Percentiles rank a stretch among this genome's conserved stretches.
These are phyloP conservation scores for Psilocybe sp. DNA, from an alignment of 768 basidiomycete species.

Conservation along the genomic window DNA sequence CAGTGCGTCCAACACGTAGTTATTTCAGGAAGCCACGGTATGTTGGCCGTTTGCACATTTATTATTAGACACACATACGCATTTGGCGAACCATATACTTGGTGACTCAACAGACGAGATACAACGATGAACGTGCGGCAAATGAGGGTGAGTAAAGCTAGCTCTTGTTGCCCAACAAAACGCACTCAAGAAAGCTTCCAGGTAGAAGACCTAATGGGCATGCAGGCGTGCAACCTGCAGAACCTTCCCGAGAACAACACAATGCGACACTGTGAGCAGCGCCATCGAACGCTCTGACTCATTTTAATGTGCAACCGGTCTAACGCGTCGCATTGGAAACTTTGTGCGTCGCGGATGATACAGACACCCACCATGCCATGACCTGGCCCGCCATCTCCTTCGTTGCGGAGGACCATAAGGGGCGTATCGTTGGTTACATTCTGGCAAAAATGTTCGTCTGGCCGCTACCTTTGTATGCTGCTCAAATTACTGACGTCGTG, in stretches of 20 bases:
- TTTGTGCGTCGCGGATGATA: neutral
- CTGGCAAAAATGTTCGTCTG: slow-evolving; percentile 84
- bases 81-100: too few species aligned
- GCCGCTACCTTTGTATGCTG: too few species aligned
- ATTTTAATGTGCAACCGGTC: neutral
- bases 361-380: slow-evolving; percentile 85
- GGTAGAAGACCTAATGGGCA: slow-evolving; percentile 86
- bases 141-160: too few species aligned
- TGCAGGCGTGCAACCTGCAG: slow-evolving; percentile 93
- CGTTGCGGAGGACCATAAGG: slow-evolving; percentile 89
- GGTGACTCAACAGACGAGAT: too few species aligned
- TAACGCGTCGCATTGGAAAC: neutral
- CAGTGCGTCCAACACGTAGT: too few species aligned
- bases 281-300: neutral
- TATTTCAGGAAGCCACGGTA: too few species aligned
- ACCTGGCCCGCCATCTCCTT: slow-evolving; percentile 97
- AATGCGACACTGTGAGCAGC: slow-evolving; percentile 64
- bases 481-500: neutral
- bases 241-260: slow-evolving; percentile 94
- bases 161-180: too few species aligned
- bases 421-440: slow-evolving; percentile 92
- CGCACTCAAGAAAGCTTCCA: slow-evolving; percentile 27
- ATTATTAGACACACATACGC: too few species aligned
- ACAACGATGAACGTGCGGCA: too few species aligned
- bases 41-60: too few species aligned